A percentile compares a stretch with the other conserved stretches of the same genome.
Evolutionary conservation across 2,329 filamentous ascomycete genomes (phyloP).

Genomic region (Aspergillus tanneri): DNA sequence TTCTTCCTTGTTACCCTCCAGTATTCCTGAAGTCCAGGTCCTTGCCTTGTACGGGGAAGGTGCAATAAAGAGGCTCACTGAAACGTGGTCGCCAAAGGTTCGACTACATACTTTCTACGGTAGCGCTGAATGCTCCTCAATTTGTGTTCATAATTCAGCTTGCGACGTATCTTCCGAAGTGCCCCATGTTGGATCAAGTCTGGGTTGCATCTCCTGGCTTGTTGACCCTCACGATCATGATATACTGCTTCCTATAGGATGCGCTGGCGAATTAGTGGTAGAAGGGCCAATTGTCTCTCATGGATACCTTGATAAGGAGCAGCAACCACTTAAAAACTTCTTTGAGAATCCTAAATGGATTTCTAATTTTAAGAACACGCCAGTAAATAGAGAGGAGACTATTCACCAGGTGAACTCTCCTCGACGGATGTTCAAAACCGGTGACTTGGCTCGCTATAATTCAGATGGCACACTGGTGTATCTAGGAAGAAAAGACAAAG

Average conservation of each 20-base stretch:
- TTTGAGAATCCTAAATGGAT: constrained; percentile 43
- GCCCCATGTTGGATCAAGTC: constrained; percentile 24
- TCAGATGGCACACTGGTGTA: constrained; percentile 35
- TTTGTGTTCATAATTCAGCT: constrained; percentile 20
- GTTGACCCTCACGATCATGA: constrained; percentile 31
- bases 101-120: constrained; percentile 27
- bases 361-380: constrained; percentile 23
- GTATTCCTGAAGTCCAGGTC: constrained; percentile 26
- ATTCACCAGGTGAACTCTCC: background rate
- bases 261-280: constrained; percentile 24
- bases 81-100: constrained; percentile 14
- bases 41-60: constrained; percentile 26
- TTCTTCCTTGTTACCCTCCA: constrained; percentile 25
- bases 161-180: background rate
- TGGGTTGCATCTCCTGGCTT: constrained; percentile 35
- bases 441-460: constrained; percentile 41
- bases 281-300: constrained; percentile 52
- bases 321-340: constrained; percentile 54
- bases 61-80: background rate
- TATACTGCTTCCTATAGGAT: constrained; percentile 37
- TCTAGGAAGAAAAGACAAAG: constrained; percentile 31
- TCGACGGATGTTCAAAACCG: constrained; percentile 36
- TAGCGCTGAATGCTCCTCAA: constrained; percentile 26
- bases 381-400: background rate
- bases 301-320: constrained; percentile 56